Conservation (phyloP, 2,329 filamentous ascomycete genomes). For the Venturia oleaginea region DNA sequence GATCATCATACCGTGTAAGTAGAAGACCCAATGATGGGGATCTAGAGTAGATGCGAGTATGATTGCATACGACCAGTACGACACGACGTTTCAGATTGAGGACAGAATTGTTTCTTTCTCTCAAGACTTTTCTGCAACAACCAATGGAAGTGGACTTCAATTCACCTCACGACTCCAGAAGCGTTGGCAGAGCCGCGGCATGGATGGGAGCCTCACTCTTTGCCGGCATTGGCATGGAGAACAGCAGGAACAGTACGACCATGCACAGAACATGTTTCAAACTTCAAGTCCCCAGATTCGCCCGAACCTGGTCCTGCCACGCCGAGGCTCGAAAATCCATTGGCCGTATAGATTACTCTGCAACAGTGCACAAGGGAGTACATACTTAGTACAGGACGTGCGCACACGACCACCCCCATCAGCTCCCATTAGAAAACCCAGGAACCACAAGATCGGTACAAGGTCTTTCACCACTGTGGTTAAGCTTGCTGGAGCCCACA, state of each 20-base stretch:
- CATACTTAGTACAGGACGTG: neutral
- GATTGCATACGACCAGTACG: neutral
- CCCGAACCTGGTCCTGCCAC: neutral
- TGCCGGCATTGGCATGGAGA: neutral
- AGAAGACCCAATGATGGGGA: too few species aligned
- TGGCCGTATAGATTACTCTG: neutral
- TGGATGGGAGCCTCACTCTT: neutral
- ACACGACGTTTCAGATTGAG: neutral
- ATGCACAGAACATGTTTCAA: conserved; percentile 6
- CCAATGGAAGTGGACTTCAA: too few species aligned
- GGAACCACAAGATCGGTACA: neutral
- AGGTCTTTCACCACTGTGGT: neutral
- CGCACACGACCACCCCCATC: neutral
- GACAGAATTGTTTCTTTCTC: neutral
- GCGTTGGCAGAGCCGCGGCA: neutral
- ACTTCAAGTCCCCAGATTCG: neutral
- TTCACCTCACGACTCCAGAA: neutral
- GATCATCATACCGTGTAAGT: conserved; percentile 4
- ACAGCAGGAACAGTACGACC: neutral
- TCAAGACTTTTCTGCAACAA: too few species aligned
- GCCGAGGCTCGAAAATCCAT: neutral
- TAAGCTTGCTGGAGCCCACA: neutral
- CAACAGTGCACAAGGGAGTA: neutral
- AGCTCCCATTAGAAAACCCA: neutral
- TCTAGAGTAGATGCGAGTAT: neutral